These are phyloP conservation scores for Kuraishia ogatae DNA, from an alignment of 805 yeast genomes.

Conservation along the genomic window DNA sequence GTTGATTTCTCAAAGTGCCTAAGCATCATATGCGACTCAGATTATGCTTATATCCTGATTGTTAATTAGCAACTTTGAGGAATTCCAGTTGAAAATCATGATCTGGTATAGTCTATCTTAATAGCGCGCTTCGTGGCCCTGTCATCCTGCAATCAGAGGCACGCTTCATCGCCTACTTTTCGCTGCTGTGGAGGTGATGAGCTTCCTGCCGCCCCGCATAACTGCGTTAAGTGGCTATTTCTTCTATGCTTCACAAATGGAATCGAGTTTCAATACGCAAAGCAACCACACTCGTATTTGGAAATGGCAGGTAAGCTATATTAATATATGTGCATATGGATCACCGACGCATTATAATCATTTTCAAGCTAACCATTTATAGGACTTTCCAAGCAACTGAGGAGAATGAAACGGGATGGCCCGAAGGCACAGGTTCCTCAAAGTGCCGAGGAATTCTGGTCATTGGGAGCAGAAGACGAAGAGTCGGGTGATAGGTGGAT, in stretches of 20 bases:
- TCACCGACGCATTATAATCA: no score
- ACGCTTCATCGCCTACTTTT: background rate
- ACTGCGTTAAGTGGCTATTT: background rate
- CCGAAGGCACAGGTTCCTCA: constrained; percentile 4
- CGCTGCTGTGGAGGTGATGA: background rate
- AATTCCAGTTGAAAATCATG: no score
- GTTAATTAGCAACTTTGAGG: no score
- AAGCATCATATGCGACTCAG: background rate
- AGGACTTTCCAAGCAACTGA: background rate
- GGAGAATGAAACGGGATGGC: background rate
- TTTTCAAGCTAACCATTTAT: background rate
- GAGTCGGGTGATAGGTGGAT: constrained; percentile 76
- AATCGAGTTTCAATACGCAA: background rate
- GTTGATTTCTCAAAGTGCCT: background rate
- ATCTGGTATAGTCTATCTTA: no score
- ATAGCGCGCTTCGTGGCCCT: no score
- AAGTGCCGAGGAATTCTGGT: constrained; percentile 45
- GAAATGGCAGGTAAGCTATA: background rate
- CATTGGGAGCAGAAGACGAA: constrained; percentile 50
- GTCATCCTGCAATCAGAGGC: background rate
- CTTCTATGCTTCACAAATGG: background rate
- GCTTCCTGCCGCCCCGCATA: background rate
- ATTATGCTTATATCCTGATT: no score
- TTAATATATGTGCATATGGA: no score
- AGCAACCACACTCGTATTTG: no score